A percentile compares a stretch with the other conserved stretches of the same genome.
These are phyloP conservation scores for Cytospora schulzeri DNA, from an alignment of 2,329 filamentous ascomycete species.

Conservation along the genomic window DNA sequence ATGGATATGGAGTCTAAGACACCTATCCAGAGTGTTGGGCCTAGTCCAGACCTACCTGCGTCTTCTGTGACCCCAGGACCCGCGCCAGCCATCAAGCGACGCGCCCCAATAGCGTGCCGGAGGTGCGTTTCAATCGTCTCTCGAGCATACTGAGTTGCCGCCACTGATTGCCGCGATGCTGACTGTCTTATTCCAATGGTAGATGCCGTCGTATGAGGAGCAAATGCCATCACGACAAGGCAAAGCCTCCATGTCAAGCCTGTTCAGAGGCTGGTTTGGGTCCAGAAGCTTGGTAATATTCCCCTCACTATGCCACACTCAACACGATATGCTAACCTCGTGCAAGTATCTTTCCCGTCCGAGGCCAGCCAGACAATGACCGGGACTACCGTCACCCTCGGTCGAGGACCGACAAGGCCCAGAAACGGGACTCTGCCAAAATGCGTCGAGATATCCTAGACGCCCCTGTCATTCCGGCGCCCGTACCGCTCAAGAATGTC, in stretches of 20 bases:
- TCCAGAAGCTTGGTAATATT: conserved; percentile 51
- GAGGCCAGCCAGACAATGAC: conserved; percentile 57
- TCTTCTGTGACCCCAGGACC: conserved; percentile 15
- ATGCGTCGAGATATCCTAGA: conserved; percentile 40
- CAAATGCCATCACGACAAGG: conserved; percentile 56
- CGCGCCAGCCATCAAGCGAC: conserved; percentile 45
- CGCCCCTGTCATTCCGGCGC: conserved; percentile 30
- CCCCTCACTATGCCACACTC: background rate
- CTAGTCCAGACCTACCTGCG: conserved; percentile 15
- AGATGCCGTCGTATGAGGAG: conserved; percentile 60
- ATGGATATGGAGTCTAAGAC: conserved; percentile 16
- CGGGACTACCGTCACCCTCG: conserved; percentile 60
- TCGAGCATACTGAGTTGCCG: conserved; percentile 8
- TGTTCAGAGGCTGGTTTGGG: conserved; percentile 53
- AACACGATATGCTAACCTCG: background rate
- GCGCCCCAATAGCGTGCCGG: conserved; percentile 55
- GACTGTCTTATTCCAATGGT: conserved; percentile 15
- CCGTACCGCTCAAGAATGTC: conserved; percentile 30
- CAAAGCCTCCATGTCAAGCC: conserved; percentile 52
- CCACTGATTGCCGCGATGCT: conserved; percentile 1
- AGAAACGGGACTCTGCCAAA: conserved; percentile 44
- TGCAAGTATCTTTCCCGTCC: conserved; percentile 52
- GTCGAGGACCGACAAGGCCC: conserved; percentile 48
- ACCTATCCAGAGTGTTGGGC: conserved; percentile 20
- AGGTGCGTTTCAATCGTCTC: conserved; percentile 42